Percentiles rank a stretch among this genome's conserved stretches.
These are phyloP conservation scores for Cyclostephanos tholiformis DNA, from an alignment of 108 stramenopile genomes.

Conservation along the genomic window DNA sequence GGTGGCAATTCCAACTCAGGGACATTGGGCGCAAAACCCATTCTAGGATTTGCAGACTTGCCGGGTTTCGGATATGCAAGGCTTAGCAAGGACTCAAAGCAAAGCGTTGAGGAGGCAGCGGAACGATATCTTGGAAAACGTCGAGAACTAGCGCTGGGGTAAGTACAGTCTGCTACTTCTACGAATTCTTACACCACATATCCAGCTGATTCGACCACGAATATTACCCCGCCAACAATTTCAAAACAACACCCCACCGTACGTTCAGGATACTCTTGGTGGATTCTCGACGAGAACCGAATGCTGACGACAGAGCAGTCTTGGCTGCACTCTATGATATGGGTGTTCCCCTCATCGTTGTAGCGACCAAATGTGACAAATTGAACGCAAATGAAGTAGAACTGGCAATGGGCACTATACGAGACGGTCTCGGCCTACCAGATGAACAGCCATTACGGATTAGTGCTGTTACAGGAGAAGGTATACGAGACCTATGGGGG, in stretches of 20 bases:
- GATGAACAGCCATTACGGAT: conserved; percentile 79
- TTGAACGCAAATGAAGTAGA: conserved; percentile 56
- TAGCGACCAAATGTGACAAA: conserved; percentile 93
- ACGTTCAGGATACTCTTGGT: conserved; percentile 68
- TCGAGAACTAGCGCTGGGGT: conserved; percentile 80
- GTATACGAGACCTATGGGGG: conserved; percentile 74
- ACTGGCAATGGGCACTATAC: conserved; percentile 53
- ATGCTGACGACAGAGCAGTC: conserved; percentile 82
- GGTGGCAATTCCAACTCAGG: conserved; percentile 33
- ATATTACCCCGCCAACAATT: too few relatives aligned
- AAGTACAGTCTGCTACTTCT: background rate
- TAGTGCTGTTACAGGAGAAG: conserved; percentile 75
- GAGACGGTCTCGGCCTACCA: conserved; percentile 71
- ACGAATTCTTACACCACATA: too few relatives aligned
- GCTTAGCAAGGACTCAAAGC: conserved; percentile 80
- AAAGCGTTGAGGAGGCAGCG: conserved; percentile 76
- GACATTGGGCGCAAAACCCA: conserved; percentile 33
- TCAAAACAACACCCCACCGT: background rate
- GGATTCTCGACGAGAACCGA: conserved; percentile 83
- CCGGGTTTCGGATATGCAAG: conserved; percentile 98
- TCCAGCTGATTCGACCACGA: background rate
- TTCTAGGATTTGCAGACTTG: conserved; percentile 87
- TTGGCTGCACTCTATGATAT: conserved; percentile 86
- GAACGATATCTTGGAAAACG: conserved; percentile 86
- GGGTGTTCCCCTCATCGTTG: conserved; percentile 83